Percentiles rank a stretch among this genome's conserved stretches.
Evolutionary conservation across 2,329 filamentous ascomycete species (phyloP).

Genomic region (Leptographium flavum): DNA sequence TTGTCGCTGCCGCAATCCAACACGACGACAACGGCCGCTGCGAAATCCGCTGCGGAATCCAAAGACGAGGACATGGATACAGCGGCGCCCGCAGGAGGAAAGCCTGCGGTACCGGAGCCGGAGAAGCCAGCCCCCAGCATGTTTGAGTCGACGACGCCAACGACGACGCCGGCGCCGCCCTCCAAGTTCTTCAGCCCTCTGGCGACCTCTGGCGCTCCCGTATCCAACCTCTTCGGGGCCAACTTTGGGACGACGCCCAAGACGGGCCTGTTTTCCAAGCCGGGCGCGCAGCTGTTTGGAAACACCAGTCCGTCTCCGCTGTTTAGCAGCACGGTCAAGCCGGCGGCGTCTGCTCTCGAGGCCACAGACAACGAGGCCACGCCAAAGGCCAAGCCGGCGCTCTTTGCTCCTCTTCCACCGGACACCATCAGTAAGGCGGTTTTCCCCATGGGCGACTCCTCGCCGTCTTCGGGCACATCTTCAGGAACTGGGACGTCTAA

Average conservation of each 20-base stretch:
- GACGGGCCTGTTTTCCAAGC: not conserved
- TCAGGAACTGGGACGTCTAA: conserved; percentile 12
- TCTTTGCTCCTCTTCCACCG: conserved; percentile 32
- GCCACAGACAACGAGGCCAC: conserved; percentile 15
- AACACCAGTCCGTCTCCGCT: not conserved
- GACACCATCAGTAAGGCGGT: conserved; percentile 39
- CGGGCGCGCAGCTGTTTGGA: conserved; percentile 4
- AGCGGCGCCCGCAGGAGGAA: conserved; percentile 14
- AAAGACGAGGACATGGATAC: conserved; percentile 42
- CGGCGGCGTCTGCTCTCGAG: not conserved
- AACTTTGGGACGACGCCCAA: not conserved
- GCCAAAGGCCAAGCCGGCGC: conserved; percentile 10
- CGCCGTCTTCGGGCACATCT: conserved; percentile 35
- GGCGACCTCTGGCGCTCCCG: not conserved
- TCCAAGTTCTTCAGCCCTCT: conserved; percentile 12
- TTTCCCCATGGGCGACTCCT: conserved; percentile 35
- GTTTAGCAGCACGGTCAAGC: conserved; percentile 1
- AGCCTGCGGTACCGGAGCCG: conserved; percentile 9
- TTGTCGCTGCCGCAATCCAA: conserved; percentile 37
- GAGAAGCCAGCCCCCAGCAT: conserved; percentile 12
- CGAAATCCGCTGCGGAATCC: conserved; percentile 7
- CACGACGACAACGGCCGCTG: not conserved
- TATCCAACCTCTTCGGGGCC: conserved; percentile 7
- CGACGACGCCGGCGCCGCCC: conserved; percentile 12
- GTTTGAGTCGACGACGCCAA: conserved; percentile 14